Conservation (phyloP, 176 grass and related monocot species). For the Lolium rigidum region DNA sequence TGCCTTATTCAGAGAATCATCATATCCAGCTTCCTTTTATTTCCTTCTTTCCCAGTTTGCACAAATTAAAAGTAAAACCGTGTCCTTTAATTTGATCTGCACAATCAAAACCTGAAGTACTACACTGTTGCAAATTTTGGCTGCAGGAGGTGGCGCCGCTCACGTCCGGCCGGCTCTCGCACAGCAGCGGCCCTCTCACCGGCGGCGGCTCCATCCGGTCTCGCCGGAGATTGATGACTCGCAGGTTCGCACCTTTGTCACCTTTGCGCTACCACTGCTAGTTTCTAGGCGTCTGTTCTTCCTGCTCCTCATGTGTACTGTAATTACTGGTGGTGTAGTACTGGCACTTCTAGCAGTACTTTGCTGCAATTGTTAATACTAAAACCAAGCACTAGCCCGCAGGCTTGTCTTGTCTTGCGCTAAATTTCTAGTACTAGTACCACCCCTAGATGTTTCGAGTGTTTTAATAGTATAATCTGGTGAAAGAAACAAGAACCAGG, state of each 20-base stretch:
- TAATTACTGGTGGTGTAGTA: no score
- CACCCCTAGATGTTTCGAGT: neutral
- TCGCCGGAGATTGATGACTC: conserved; percentile 96
- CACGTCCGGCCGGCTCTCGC: conserved; percentile 89
- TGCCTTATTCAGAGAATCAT: neutral
- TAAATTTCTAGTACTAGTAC: neutral
- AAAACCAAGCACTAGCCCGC: conserved; percentile 15
- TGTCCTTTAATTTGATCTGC: neutral
- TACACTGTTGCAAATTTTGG: conserved; percentile 3
- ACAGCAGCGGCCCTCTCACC: conserved; percentile 94
- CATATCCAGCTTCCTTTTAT: neutral
- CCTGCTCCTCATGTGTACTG: neutral
- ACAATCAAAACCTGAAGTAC: neutral
- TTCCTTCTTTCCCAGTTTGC: neutral
- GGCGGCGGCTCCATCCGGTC: conserved; percentile 91
- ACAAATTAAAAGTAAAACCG: neutral
- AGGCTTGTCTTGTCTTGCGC: conserved; percentile 12
- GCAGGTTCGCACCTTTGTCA: conserved; percentile 65
- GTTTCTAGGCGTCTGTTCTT: conserved; percentile 1
- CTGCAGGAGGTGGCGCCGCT: conserved; percentile 84
- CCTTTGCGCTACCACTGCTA: neutral
- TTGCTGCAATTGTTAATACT: conserved; percentile 42
- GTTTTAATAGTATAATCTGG: conserved; percentile 33
- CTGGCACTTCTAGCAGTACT: neutral
- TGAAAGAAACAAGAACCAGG: neutral